phyloP scores from a whole-genome alignment of 2,329 filamentous ascomycete genomes.

The Pseudogymnoascus sp. region DNA sequence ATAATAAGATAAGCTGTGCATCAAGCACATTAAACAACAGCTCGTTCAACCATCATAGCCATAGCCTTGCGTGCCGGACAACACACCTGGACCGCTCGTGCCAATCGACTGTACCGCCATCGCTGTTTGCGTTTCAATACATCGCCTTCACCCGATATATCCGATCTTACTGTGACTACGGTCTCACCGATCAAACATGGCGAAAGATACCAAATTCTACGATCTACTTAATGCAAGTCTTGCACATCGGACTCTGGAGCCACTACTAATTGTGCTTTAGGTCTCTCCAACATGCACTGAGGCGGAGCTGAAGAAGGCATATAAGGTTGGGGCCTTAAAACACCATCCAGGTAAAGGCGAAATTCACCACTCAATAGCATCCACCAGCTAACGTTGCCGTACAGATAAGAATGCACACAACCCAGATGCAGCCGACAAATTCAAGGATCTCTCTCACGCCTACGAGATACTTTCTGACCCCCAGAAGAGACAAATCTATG shows the following conservation, averaged over 20 bases:
- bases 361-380: conserved; percentile 9
- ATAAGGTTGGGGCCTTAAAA: conserved; percentile 76
- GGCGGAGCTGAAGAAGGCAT: conserved; percentile 82
- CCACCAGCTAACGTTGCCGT: conserved; percentile 14
- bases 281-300: conserved; percentile 74
- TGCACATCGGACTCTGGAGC: conserved; percentile 11
- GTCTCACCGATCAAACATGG: conserved; percentile 48
- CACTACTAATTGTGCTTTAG: conserved; percentile 39
- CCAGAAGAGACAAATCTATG: conserved; percentile 87
- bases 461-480: conserved; percentile 92
- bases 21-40: not conserved
- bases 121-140: not conserved
- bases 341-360: conserved; percentile 66
- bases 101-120: conserved; percentile 1
- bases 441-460: conserved; percentile 94
- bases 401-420: conserved; percentile 94
- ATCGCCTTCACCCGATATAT: not conserved
- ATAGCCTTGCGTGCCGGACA: conserved; percentile 3
- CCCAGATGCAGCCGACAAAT: conserved; percentile 89
- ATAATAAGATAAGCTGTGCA: not conserved
- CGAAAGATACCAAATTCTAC: conserved; percentile 73
- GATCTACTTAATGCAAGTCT: conserved; percentile 66
- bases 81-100: not conserved
- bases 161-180: not conserved
- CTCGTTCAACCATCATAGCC: not conserved